Base-by-base conservation (phyloP, 129 eudicot genomes). In the Flaveria trinervia region DNA sequence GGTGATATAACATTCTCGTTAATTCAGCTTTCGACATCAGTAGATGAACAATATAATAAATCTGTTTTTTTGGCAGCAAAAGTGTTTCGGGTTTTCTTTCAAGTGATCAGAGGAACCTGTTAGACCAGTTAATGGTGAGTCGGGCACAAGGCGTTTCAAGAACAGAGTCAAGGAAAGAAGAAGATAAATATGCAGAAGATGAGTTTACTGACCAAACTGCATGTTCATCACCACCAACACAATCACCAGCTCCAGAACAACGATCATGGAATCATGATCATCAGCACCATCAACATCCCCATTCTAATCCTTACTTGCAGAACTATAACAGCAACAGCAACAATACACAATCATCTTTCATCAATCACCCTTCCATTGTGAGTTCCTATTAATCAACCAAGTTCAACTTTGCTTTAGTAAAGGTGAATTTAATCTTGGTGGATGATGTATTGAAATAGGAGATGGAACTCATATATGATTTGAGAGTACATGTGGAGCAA, bases 401-500 rank as follows among this genome's bases (percentile, higher is more conserved):
- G 14, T 3, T 45, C 3, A 43, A n/a, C 26, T 68, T 70, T 9
- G 12, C 18, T 54, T 9, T 5, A 26, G 16, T 48, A 52, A 45
- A 59, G 15, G 4, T 16, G 16, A 82, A 55, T 74, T 15, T 15
- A 52, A n/a, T 18, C n/a, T 51, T 72, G 25, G n/a, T 45, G 39
- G 28, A 3, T 61, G 79, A 26, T 10, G 16, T 59, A 50, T 80
- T 55, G 57, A 43, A 28, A 72, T 81, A 92, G 92, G 93, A 92
- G 61, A 83, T 90, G 90, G 90, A 85, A 68, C 80, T 89, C 49
- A 81, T 89, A 54, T 86, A 88, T 82, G 88, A 83, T 18, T 18
- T 92, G 75, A 83, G 84, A 81, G 80, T 85, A 44, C 88, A 88
- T 65, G 83, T 92, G 88, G 89, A 84, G 81, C 89, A 92, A 81